Percentiles rank a stretch among this genome's conserved stretches.
Evolutionary conservation across 2,329 filamentous ascomycete genomes (phyloP).

Genomic region (Aureobasidium sp.): DNA sequence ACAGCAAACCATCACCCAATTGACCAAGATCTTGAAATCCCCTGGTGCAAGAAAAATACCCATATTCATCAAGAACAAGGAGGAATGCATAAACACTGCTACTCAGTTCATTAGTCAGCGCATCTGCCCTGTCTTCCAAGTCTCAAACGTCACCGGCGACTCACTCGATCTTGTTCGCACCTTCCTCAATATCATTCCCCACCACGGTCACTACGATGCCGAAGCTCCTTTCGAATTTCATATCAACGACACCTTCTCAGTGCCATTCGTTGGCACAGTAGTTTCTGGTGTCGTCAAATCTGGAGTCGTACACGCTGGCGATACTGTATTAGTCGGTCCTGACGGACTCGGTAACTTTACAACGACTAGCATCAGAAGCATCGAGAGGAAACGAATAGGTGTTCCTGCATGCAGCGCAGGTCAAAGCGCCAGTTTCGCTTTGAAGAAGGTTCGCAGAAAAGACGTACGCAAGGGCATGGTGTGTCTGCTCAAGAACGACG

Average conservation of each 20-base stretch:
- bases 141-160: conserved; percentile 94
- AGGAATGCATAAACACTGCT: conserved; percentile 90
- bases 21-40: conserved; percentile 88
- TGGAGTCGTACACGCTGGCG: conserved; percentile 81
- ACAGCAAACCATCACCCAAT: conserved; percentile 83
- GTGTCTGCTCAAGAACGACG: conserved; percentile 68
- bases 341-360: conserved; percentile 87
- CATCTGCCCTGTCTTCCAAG: conserved; percentile 95
- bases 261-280: conserved; percentile 93
- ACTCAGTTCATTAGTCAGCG: conserved; percentile 92
- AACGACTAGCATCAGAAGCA: conserved; percentile 79
- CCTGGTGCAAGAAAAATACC: conserved; percentile 92
- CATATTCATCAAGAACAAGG: conserved; percentile 84
- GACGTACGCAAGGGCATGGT: conserved; percentile 99
- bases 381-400: conserved; percentile 86
- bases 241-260: conserved; percentile 95
- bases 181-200: conserved; percentile 91
- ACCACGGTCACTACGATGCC: conserved; percentile 86
- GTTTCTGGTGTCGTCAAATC: conserved; percentile 87
- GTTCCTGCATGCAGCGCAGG: conserved; percentile 85
- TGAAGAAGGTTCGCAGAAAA: conserved; percentile 80
- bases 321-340: conserved; percentile 80
- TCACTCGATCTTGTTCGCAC: conserved; percentile 83
- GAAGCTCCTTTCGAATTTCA: conserved; percentile 89
- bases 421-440: conserved; percentile 84